Conservation (phyloP, 192 early-diverging fungal species). For the Entrophospora sp. region DNA sequence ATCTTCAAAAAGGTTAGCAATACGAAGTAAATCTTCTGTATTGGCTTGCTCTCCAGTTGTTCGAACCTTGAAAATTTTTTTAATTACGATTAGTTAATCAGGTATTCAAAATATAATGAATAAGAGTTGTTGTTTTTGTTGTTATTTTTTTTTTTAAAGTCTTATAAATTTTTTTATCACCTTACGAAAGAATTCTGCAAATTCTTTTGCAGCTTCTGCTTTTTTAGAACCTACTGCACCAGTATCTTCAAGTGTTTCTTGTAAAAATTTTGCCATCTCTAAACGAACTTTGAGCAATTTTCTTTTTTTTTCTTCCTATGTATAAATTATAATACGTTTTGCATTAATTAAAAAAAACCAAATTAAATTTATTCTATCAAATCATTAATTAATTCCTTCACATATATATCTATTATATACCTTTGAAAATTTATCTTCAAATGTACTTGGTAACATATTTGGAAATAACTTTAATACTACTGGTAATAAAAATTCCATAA, state of each 20-base stretch:
- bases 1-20: slow-evolving; percentile 88
- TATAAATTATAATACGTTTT: background rate
- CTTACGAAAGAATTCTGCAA: slow-evolving; percentile 70
- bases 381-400: no score
- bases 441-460: slow-evolving; percentile 93
- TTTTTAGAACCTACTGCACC: slow-evolving; percentile 42
- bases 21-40: slow-evolving; percentile 71
- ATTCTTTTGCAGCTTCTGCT: slow-evolving; percentile 56
- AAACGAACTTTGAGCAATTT: slow-evolving; percentile 87
- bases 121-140: background rate
- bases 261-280: slow-evolving; percentile 91
- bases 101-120: background rate
- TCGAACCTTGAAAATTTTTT: slow-evolving; percentile 52
- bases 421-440: slow-evolving; percentile 81
- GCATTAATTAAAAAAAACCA: background rate
- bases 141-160: background rate
- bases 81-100: background rate
- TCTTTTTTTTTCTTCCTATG: slow-evolving; percentile 86
- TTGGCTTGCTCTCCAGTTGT: slow-evolving; percentile 72
- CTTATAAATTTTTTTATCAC: slow-evolving; percentile 25
- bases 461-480: slow-evolving; percentile 90
- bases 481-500: slow-evolving; percentile 90
- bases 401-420: no score
- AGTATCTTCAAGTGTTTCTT: slow-evolving; percentile 89
- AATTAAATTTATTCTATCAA: background rate